These are phyloP conservation scores for Fusarium anguioides DNA, from an alignment of 2,329 filamentous ascomycete genomes.

Conservation along the genomic window DNA sequence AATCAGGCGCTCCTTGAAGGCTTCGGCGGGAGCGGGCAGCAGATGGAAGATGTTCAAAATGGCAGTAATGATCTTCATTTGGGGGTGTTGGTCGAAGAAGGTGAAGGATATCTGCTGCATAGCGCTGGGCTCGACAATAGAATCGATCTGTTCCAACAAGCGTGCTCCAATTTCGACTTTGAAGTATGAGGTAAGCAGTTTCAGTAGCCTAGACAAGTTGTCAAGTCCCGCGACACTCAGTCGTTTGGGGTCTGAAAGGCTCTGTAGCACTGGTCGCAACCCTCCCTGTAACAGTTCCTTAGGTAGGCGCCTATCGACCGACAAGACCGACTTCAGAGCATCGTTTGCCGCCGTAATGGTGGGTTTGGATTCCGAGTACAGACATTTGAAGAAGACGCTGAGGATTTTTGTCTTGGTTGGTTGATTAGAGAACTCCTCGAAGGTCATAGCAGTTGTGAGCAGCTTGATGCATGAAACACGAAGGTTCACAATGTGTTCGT, in stretches of 20 bases:
- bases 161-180: conserved; percentile 97
- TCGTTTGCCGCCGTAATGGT: conserved; percentile 95
- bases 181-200: conserved; percentile 96
- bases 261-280: conserved; percentile 93
- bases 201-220: conserved; percentile 87
- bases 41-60: conserved; percentile 98
- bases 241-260: conserved; percentile 91
- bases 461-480: conserved; percentile 94
- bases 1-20: conserved; percentile 90
- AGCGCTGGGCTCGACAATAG: conserved; percentile 82
- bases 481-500: conserved; percentile 90
- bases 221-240: conserved; percentile 90
- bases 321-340: conserved; percentile 86
- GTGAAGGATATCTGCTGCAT: conserved; percentile 94
- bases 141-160: conserved; percentile 92
- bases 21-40: conserved; percentile 88
- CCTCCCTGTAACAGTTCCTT: conserved; percentile 96
- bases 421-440: conserved; percentile 88
- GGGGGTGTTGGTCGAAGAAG: conserved; percentile 89
- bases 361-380: conserved; percentile 92
- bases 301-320: conserved; percentile 89
- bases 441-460: conserved; percentile 90
- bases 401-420: conserved; percentile 79
- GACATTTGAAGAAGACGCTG: conserved; percentile 95
- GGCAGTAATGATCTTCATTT: conserved; percentile 94